phyloP scores from a whole-genome alignment of 257 asterid genomes.

The Solanum pennellii region DNA sequence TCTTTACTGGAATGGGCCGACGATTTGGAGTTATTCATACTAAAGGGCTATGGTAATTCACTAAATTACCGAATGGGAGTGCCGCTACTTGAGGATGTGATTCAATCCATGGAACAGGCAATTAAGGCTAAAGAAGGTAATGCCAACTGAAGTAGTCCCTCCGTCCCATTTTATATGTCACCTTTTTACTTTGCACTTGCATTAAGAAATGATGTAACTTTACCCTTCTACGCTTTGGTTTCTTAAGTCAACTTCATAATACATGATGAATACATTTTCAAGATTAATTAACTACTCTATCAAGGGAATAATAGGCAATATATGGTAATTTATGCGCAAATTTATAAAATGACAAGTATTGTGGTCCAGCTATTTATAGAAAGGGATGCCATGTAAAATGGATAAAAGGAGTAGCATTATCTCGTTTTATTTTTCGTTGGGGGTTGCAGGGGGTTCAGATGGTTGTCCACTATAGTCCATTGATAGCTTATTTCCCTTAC shows the following conservation, averaged over 20 bases:
- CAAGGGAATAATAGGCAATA: too few relatives aligned
- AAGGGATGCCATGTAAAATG: too few relatives aligned
- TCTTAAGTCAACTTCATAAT: too few relatives aligned
- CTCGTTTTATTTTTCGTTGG: not conserved
- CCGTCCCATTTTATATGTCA: too few relatives aligned
- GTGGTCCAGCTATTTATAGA: too few relatives aligned
- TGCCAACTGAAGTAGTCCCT: not conserved
- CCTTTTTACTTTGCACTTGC: too few relatives aligned
- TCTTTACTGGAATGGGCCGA: constrained; percentile 88
- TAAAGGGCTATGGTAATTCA: constrained; percentile 90
- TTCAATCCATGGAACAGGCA: constrained; percentile 94
- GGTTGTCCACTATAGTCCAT: not conserved
- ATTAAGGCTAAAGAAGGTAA: constrained; percentile 73
- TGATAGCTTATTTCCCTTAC: not conserved
- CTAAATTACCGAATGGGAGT: constrained; percentile 91
- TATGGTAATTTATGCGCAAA: too few relatives aligned
- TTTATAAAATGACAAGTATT: too few relatives aligned
- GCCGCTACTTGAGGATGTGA: constrained; percentile 82
- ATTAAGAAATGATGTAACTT: too few relatives aligned
- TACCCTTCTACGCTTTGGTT: too few relatives aligned
- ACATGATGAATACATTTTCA: too few relatives aligned
- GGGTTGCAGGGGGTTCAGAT: not conserved
- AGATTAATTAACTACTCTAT: too few relatives aligned
- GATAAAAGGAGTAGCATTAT: not conserved
- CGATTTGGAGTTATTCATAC: constrained; percentile 75